Percentiles rank a stretch among this genome's conserved stretches.
Conservation (phyloP, 2,329 filamentous ascomycete species). For the Stenocarpella maydis region DNA sequence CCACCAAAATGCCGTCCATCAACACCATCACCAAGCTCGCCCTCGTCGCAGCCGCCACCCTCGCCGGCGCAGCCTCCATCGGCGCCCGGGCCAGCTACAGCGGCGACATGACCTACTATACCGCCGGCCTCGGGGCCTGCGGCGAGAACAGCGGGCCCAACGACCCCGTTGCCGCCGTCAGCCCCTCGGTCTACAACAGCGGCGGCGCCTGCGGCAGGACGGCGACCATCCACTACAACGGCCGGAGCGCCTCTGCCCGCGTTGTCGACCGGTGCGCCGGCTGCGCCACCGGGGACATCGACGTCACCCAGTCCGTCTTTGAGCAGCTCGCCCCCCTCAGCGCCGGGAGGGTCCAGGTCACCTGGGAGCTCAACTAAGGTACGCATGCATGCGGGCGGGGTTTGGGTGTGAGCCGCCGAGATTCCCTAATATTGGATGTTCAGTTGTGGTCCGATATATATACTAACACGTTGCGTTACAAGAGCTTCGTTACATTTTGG, state of each 20-base stretch:
- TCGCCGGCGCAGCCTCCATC: not conserved
- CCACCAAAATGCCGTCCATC: not conserved
- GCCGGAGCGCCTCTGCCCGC: not conserved
- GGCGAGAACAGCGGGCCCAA: not conserved
- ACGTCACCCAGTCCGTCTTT: not conserved
- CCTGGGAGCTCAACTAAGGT: constrained; percentile 1
- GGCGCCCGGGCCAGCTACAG: not conserved
- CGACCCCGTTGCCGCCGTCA: not conserved
- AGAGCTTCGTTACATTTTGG: not conserved
- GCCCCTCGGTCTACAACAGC: not conserved
- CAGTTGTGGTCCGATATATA: too few species aligned
- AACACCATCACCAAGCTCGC: not conserved
- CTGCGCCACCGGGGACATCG: not conserved
- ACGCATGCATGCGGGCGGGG: too few species aligned
- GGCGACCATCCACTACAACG: not conserved
- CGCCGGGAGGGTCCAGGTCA: not conserved
- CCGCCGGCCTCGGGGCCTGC: not conserved
- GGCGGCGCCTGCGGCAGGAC: not conserved
- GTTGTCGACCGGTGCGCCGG: not conserved
- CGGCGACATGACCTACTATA: constrained; percentile 3
- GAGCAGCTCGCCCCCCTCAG: not conserved
- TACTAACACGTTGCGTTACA: not conserved
- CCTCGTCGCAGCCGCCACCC: not conserved
- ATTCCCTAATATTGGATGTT: too few species aligned
- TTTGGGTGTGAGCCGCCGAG: too few species aligned